Base-by-base conservation (phyloP, 345 rosid genomes). In the Atalantia buxifolia region DNA sequence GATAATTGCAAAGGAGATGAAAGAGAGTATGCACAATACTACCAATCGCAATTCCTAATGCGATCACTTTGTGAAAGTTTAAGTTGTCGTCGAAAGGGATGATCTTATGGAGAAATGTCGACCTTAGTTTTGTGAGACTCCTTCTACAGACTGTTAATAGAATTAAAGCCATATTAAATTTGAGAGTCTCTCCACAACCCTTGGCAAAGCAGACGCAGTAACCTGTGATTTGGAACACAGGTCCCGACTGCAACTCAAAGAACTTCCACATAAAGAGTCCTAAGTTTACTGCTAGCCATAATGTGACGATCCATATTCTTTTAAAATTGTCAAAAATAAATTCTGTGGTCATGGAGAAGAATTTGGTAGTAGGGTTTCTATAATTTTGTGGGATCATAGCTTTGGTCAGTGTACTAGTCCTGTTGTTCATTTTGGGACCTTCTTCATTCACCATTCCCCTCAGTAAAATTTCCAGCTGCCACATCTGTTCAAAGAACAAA, bases 21-120 rank as follows among this genome's bases (percentile, higher is more conserved):
- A 88, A 81, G 4, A 82, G 1, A 0, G 89, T 86, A 79, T 96
- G 98, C 35, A 85, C 21, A 4, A 74, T 21, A 14, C 92, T 73
- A 28, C 83, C 86, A 14, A 94, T 78, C 2, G 86, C 94, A 6
- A 94, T 87, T 2, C 81, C 84, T 2, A 62, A 31, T 0, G 99
- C 94, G 50, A 94, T 88, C 56, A 88, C 22, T 77, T 89, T 92
- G 86, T 94, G 99, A 81, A 96, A 96, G 83, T 88, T 92, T 10
- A 96, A 89, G 77, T 92, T 91, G 80, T 96, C 99, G n/a, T 96
- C 99, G 25, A 94, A 96, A 5, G 98, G 98, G 79, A 94, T 80
- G 16, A 92, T 2, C 2, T 69, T 60, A 72, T 75, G 79, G 63
- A 96, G 92, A 69, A 85, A 81, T 18, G 95, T 80, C 25, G 95